phyloP scores from a whole-genome alignment of 768 basidiomycete genomes.

The Phlegmacium glaucopus region DNA sequence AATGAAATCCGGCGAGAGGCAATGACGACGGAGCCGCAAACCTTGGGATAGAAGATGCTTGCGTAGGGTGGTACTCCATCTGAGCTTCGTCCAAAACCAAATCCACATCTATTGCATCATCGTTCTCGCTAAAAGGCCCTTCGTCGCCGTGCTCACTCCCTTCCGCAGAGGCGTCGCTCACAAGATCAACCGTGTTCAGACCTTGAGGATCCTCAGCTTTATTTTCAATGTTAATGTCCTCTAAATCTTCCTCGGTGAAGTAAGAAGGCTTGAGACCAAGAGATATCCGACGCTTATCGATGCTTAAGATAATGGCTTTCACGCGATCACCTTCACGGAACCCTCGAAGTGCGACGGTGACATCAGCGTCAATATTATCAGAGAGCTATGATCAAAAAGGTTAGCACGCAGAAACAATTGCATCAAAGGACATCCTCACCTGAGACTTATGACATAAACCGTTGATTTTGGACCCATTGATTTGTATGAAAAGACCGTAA shows the following conservation, averaged over 20 bases:
- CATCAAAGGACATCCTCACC: conserved; percentile 36
- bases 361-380: conserved; percentile 82
- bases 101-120: conserved; percentile 44
- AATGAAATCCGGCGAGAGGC: conserved; percentile 66
- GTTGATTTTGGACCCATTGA: conserved; percentile 78
- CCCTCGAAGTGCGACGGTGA: conserved; percentile 67
- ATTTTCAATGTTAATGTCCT: conserved; percentile 7
- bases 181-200: conserved; percentile 17
- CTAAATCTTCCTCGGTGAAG: conserved; percentile 66
- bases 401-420: background rate
- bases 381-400: conserved; percentile 56
- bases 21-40: conserved; percentile 32
- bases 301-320: conserved; percentile 68
- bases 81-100: conserved; percentile 24
- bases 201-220: conserved; percentile 22
- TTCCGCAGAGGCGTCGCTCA: conserved; percentile 11
- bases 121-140: conserved; percentile 16
- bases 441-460: conserved; percentile 96
- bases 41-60: background rate
- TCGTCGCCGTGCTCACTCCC: background rate
- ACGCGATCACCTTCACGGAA: conserved; percentile 89
- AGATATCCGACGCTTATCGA: conserved; percentile 77
- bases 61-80: conserved; percentile 19
- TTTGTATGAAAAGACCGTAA: conserved; percentile 91
- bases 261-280: conserved; percentile 89